These are phyloP conservation scores for Tetrahymena malaccensis DNA, from an alignment of 73 alveolate species.

Conservation along the genomic window DNA sequence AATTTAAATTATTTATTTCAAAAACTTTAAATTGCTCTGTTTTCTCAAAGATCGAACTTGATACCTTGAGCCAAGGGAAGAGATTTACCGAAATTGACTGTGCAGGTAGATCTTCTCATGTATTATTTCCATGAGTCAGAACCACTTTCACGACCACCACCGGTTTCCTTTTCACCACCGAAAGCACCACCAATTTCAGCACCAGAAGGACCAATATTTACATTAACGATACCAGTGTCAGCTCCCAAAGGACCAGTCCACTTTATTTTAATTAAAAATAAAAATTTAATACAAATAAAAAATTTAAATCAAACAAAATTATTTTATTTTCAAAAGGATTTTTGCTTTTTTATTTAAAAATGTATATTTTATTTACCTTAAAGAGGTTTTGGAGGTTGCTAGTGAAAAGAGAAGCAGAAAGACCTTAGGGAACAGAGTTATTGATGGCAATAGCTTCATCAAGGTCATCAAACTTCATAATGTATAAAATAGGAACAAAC, in stretches of 20 bases:
- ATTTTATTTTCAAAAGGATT: too few relatives aligned
- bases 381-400: slow-evolving; percentile 62
- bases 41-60: slow-evolving; percentile 58
- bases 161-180: slow-evolving; percentile 95
- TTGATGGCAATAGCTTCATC: slow-evolving; percentile 78
- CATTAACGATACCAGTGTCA: slow-evolving; percentile 86
- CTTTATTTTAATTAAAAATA: not conserved
- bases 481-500: slow-evolving; percentile 72
- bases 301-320: too few relatives aligned
- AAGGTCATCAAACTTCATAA: slow-evolving; percentile 59
- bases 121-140: slow-evolving; percentile 89
- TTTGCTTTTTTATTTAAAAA: not conserved
- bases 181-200: slow-evolving; percentile 96
- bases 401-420: slow-evolving; percentile 72
- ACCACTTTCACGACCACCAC: slow-evolving; percentile 94
- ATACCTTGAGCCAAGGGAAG: slow-evolving; percentile 85
- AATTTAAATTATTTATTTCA: too few relatives aligned
- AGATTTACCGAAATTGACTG: slow-evolving; percentile 62
- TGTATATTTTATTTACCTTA: slow-evolving; percentile 7
- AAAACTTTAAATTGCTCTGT: too few relatives aligned
- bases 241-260: slow-evolving; percentile 63
- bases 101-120: slow-evolving; percentile 89
- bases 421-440: slow-evolving; percentile 86
- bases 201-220: slow-evolving; percentile 85
- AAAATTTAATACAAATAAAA: not conserved